phyloP scores from a whole-genome alignment of 345 rosid genomes.

The Populus simonii region DNA sequence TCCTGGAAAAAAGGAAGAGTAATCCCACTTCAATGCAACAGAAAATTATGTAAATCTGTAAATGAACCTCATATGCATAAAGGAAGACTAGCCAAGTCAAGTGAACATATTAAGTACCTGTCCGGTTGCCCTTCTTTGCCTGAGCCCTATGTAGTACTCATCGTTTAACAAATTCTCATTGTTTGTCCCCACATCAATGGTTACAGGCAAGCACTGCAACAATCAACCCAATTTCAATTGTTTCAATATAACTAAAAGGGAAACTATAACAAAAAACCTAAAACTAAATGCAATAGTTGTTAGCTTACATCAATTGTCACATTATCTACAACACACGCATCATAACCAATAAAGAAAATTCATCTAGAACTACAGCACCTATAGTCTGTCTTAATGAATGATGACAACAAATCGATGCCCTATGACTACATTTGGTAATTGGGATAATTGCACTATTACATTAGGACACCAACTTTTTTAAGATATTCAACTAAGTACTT shows the following conservation, averaged over 20 bases:
- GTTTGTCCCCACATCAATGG: conserved; percentile 98
- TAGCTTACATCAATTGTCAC: background rate
- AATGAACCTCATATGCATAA: conserved; percentile 11
- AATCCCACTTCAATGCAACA: conserved; percentile 13
- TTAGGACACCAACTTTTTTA: no score
- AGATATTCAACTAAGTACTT: no score
- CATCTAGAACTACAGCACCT: background rate
- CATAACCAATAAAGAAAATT: background rate
- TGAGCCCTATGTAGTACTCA: conserved; percentile 91
- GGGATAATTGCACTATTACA: no score
- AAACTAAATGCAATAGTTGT: background rate
- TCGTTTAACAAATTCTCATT: conserved; percentile 82
- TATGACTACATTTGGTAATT: background rate
- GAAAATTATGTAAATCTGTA: background rate
- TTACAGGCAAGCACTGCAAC: conserved; percentile 90
- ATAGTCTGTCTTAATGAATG: background rate
- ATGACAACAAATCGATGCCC: background rate
- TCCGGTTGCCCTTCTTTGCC: conserved; percentile 93
- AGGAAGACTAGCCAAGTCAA: conserved; percentile 7
- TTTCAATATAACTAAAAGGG: background rate
- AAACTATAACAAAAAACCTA: background rate
- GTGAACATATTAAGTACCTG: conserved; percentile 43
- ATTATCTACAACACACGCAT: background rate
- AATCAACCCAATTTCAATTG: background rate
- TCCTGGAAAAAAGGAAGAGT: conserved; percentile 48